A percentile compares a stretch with the other conserved stretches of the same genome.
Evolutionary conservation across 768 basidiomycete species (phyloP).

Genomic region (Russula lepida): DNA sequence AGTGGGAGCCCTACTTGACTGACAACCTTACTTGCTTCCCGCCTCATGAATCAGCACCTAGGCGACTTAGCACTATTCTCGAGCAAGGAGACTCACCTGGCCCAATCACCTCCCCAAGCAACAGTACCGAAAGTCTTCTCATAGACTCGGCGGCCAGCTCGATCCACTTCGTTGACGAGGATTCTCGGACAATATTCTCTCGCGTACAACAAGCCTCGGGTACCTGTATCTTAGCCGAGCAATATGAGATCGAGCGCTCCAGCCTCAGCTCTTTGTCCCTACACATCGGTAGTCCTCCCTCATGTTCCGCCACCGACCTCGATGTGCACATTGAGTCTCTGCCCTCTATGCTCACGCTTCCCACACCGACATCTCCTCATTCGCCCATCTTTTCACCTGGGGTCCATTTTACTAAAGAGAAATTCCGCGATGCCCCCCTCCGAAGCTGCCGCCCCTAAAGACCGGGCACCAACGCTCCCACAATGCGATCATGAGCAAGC

Average conservation of each 20-base stretch:
- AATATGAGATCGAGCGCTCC: neutral
- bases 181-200: slow-evolving; percentile 22
- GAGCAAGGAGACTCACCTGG: slow-evolving; percentile 5
- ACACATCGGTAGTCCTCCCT: slow-evolving; percentile 18
- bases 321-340: slow-evolving; percentile 17
- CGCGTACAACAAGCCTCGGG: slow-evolving; percentile 18
- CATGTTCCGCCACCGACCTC: slow-evolving; percentile 11
- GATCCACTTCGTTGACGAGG: slow-evolving; percentile 22
- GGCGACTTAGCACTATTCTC: slow-evolving; percentile 9
- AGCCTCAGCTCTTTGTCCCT: slow-evolving; percentile 10
- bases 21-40: neutral
- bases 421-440: slow-evolving; percentile 25
- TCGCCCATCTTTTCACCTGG: slow-evolving; percentile 28
- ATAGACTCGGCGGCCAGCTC: neutral
- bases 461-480: slow-evolving; percentile 22
- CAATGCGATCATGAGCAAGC: slow-evolving; percentile 23
- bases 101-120: slow-evolving; percentile 1
- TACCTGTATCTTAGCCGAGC: neutral
- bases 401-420: slow-evolving; percentile 26
- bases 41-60: neutral
- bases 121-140: slow-evolving; percentile 11
- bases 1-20: neutral
- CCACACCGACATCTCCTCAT: slow-evolving; percentile 18
- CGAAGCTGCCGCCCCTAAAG: neutral
- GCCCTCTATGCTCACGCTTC: slow-evolving; percentile 18